phyloP scores from a whole-genome alignment of 2,329 filamentous ascomycete species.

The Colletotrichum tropicale region DNA sequence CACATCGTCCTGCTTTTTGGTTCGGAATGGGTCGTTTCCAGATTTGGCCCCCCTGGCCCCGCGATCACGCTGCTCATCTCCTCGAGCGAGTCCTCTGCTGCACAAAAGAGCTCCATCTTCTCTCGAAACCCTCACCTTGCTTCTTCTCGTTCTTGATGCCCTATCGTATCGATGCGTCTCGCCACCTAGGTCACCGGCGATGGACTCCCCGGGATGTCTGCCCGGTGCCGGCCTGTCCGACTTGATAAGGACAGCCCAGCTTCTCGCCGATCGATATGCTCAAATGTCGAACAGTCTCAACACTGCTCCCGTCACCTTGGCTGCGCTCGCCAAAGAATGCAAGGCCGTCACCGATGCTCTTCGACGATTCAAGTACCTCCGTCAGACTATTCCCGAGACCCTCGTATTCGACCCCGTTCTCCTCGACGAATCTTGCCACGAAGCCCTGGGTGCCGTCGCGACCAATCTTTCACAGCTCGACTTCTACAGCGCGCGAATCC shows the following conservation, averaged over 20 bases:
- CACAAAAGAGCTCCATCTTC: conserved; percentile 9
- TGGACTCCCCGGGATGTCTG: conserved; percentile 20
- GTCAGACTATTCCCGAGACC: neutral
- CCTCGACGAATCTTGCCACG: conserved; percentile 12
- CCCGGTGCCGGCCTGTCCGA: conserved; percentile 13
- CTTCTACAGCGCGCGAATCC: conserved; percentile 6
- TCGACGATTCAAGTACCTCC: conserved; percentile 9
- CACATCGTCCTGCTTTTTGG: neutral
- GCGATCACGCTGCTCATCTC: neutral
- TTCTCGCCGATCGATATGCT: conserved; percentile 7
- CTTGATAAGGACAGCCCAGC: conserved; percentile 3
- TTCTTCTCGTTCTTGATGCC: neutral
- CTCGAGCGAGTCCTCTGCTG: neutral
- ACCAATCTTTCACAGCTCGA: conserved; percentile 6
- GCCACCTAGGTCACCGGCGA: conserved; percentile 10
- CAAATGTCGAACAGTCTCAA: conserved; percentile 19
- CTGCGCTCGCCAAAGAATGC: conserved; percentile 23
- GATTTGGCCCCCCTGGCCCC: neutral
- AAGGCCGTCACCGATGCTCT: conserved; percentile 10
- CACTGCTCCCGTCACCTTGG: conserved; percentile 23
- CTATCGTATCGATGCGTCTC: neutral
- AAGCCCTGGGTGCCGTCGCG: conserved; percentile 10
- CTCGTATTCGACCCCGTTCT: conserved; percentile 1
- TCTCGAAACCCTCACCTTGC: neutral
- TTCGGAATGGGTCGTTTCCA: conserved; percentile 1